Evolutionary conservation across 768 basidiomycete species (phyloP), one percentile per base, ranked within the genome.

Genomic region (Pholiota conissans): DNA sequence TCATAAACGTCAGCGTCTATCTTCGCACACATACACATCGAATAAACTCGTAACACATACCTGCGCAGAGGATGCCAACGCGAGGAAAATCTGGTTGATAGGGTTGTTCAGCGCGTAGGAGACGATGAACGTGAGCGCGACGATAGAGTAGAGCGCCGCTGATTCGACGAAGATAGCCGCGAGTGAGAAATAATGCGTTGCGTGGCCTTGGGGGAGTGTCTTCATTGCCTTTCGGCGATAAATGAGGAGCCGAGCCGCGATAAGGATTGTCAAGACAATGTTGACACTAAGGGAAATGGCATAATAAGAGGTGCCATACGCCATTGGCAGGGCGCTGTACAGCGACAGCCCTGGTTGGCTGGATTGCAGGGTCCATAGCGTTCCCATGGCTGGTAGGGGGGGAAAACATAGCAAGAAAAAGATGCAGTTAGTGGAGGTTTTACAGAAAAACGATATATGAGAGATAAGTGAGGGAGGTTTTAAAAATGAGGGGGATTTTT

Each of bases 81-180:
- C 13, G 7, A 78, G 68, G 61, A 78, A 75, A 5, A 78, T 61
- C 28, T 78, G 76, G 47, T 75, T 74, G 14, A 72, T 70, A 3
- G 79, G 76, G 56, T 77, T 69, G 54, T 69, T 67, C 22, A 72
- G 34, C 2, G 75, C 73, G 59, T 79, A 81, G 0, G 76, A 69
- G 20, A 78, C 62, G 49, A 81, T 72, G 61, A 80, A 74, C 6
- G 74, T 55, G 18, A 79, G 20, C 6, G 77, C 71, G 57, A 73
- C 73, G 37, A 73, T 61, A 1, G 77, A 76, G 56, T 79, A 80
- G 5, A 80, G 63, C 2, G 78, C 74, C 0, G 80, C 80, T 3
- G 74, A 76, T 59, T 81, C 79, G 49, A 81, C 60, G 26, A 81
- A 52, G 28, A 80, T 72, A 1, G 75, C 64, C 0, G 65, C 65